phyloP scores from a whole-genome alignment of 1,284 basidiomycete species.

The Ceratobasidium sp. region DNA sequence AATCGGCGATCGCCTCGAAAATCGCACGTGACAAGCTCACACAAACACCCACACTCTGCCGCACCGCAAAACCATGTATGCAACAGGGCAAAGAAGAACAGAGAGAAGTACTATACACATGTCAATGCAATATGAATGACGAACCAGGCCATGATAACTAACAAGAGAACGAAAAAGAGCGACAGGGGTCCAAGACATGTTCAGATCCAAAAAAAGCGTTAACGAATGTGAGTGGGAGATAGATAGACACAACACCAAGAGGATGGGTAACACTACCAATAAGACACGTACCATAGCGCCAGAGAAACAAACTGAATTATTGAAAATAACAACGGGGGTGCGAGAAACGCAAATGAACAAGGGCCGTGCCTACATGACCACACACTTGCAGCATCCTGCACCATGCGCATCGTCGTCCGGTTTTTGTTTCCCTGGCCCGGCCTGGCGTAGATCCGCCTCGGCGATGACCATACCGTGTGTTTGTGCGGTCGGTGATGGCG shows the following conservation, averaged over 20 bases:
- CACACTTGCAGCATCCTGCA: slow-evolving; percentile 50
- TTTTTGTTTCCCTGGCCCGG: slow-evolving; percentile 17
- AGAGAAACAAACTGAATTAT: slow-evolving; percentile 13
- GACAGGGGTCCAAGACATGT: background rate
- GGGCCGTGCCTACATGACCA: slow-evolving; percentile 48
- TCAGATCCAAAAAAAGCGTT: slow-evolving; percentile 33
- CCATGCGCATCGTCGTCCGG: slow-evolving; percentile 45
- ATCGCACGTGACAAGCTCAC: slow-evolving; percentile 30
- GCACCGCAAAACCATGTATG: slow-evolving; percentile 19
- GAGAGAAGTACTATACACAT: slow-evolving; percentile 36
- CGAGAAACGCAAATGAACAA: background rate
- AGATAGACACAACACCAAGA: slow-evolving; percentile 18
- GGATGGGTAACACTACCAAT: slow-evolving; percentile 18
- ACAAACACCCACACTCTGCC: background rate
- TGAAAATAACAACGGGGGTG: slow-evolving; percentile 16
- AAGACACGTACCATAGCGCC: slow-evolving; percentile 36
- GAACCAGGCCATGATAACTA: background rate
- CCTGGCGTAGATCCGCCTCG: slow-evolving; percentile 30
- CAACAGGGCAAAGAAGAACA: background rate
- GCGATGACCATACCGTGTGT: slow-evolving; percentile 36
- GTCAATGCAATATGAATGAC: slow-evolving; percentile 31
- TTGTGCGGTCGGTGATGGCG: slow-evolving; percentile 36
- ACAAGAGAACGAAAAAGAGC: slow-evolving; percentile 15
- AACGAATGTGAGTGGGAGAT: slow-evolving; percentile 16
- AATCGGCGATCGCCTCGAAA: background rate